Conservation (phyloP, 768 basidiomycete species). For the Boletellus sp. region DNA sequence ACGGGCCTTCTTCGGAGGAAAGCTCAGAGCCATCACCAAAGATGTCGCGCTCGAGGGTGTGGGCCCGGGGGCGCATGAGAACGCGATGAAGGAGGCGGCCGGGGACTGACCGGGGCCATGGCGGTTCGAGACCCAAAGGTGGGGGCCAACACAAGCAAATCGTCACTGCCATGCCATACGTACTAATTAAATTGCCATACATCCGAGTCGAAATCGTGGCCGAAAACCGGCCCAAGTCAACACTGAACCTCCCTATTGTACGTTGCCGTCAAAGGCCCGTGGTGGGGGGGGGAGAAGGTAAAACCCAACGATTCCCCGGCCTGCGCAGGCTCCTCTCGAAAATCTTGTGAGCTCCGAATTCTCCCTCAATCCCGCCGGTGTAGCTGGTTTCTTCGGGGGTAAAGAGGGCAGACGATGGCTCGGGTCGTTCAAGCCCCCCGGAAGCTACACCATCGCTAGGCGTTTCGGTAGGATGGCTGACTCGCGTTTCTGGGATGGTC, state of each 20-base stretch:
- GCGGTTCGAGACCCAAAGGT: not conserved
- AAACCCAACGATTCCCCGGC: slow-evolving; percentile 6
- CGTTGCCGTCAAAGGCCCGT: not conserved
- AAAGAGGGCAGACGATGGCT: slow-evolving; percentile 34
- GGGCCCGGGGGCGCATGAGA: not conserved
- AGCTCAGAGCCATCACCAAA: slow-evolving; percentile 87
- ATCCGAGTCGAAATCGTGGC: too few relatives aligned
- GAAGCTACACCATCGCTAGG: slow-evolving; percentile 32
- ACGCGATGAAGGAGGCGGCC: not conserved
- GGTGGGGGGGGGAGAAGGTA: not conserved
- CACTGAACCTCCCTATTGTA: too few relatives aligned
- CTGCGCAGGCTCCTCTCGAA: too few relatives aligned
- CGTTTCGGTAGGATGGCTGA: slow-evolving; percentile 31
- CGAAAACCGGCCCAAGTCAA: too few relatives aligned
- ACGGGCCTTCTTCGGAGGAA: slow-evolving; percentile 59
- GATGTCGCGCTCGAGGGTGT: slow-evolving; percentile 61
- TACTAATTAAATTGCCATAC: too few relatives aligned
- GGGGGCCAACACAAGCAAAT: slow-evolving; percentile 12
- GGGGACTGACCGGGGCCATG: slow-evolving; percentile 15
- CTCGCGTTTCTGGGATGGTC: slow-evolving; percentile 30
- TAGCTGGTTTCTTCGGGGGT: slow-evolving; percentile 36
- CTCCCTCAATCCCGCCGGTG: slow-evolving; percentile 28
- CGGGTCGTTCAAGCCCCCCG: slow-evolving; percentile 37
- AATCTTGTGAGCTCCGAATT: slow-evolving; percentile 7
- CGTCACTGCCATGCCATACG: not conserved